These are phyloP conservation scores for Xylaria sp. DNA, from an alignment of 2,329 filamentous ascomycete species.

Conservation along the genomic window DNA sequence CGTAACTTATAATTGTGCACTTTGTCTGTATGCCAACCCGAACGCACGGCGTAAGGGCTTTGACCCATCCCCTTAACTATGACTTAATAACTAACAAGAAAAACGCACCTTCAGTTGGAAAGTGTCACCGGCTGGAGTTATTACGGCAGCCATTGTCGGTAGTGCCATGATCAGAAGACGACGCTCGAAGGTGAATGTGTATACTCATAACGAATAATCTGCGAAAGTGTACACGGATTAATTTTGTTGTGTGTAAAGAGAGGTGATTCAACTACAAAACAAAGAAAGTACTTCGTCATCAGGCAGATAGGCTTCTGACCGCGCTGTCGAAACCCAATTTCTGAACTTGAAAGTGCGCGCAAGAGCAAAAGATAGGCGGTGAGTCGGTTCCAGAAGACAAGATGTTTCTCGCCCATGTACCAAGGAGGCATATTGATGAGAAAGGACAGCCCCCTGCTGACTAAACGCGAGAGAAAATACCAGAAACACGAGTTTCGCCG, in stretches of 20 bases:
- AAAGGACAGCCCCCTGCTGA: background rate
- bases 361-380: conserved; percentile 9
- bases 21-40: background rate
- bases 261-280: background rate
- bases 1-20: background rate
- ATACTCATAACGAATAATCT: background rate
- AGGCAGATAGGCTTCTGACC: background rate
- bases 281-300: background rate
- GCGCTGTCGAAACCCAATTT: background rate
- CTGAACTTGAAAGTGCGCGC: background rate
- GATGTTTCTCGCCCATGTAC: background rate
- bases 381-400: conserved; percentile 9
- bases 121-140: background rate
- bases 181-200: background rate
- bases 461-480: background rate
- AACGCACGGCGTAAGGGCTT: background rate
- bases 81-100: background rate
- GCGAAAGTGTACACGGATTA: background rate
- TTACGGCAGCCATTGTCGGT: no score
- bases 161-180: background rate
- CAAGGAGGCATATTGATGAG: background rate
- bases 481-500: conserved; percentile 26
- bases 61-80: background rate
- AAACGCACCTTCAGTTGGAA: background rate
- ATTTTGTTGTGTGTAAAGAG: background rate